Base-by-base conservation (phyloP, 2,329 filamentous ascomycete species). In the Colletotrichum karsti region DNA sequence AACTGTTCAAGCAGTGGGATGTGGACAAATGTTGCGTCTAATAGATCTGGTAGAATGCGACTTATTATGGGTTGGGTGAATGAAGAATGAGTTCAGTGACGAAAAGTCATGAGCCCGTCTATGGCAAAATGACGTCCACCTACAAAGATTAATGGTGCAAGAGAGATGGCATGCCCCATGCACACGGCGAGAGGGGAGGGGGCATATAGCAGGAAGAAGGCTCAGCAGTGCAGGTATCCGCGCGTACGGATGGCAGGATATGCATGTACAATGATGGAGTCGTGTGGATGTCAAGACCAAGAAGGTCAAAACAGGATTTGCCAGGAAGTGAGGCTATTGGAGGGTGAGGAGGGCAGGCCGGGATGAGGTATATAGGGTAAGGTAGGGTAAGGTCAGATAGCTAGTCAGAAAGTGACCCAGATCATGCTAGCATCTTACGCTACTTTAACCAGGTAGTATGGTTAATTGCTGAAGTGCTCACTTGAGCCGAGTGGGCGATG, bases 261-360 rank as follows among this genome's bases (percentile, higher is more conserved):
- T 41, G 61, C 33, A 60, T 44, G 35, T 53, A 65, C 35, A 44
- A 51, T 53, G 56, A 61, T 54, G 39, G 62, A 24, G 56, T 18
- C 22, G 35, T 44, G 35, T 28, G 28, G 56, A 60, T 20, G n/a
- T 37, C 55, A 26, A 28, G 35, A 18, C 33, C n/a, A 35, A 50
- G 44, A 60, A 37, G 28, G 37, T 35, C 62, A 54, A 61, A 65
- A 61, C 62, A 60, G 57, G 62, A 61, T 65, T 54, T 26, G 28
- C 22, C 55, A 41, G 37, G 20, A 28, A 42, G 7, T 28, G 46
- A 58, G 10, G 44, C 26, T 48, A 39, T 28, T 48, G 28, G 44
- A 20, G 26, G 57, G 48, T 13, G 30, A 22, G 24, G 28, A 39
- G 30, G 59, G n/a, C n/a, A 30, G 24, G 41, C 39, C 20, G 30